Conservation (phyloP, 2,329 filamentous ascomycete genomes). For the Aspergillus eucalypticola region DNA sequence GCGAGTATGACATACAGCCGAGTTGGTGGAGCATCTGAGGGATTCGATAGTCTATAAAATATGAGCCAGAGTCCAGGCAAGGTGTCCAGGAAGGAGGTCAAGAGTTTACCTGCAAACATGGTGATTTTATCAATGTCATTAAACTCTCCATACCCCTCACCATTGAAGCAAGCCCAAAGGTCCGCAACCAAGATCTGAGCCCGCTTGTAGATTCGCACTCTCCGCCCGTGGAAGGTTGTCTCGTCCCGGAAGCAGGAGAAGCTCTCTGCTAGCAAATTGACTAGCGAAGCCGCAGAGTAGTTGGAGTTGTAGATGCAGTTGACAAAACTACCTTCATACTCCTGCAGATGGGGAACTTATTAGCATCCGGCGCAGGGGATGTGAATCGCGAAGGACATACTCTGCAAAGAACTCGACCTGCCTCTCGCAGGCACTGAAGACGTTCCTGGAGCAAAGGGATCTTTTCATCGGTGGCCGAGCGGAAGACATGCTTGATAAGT, state of each 20-base stretch:
- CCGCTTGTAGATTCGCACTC: slow-evolving; percentile 83
- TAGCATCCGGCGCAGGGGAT: slow-evolving; percentile 1
- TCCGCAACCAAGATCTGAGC: slow-evolving; percentile 96
- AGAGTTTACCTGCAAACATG: slow-evolving; percentile 76
- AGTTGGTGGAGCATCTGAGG: slow-evolving; percentile 88
- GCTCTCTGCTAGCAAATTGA: slow-evolving; percentile 79
- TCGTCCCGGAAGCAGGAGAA: slow-evolving; percentile 88
- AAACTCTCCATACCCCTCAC: slow-evolving; percentile 76
- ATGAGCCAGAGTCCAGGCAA: neutral
- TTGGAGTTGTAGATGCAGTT: slow-evolving; percentile 73
- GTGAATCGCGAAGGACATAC: slow-evolving; percentile 47
- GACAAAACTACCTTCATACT: slow-evolving; percentile 72
- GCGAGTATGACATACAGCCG: slow-evolving; percentile 81
- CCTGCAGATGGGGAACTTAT: slow-evolving; percentile 46
- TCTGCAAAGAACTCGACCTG: slow-evolving; percentile 75
- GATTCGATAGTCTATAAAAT: slow-evolving; percentile 75
- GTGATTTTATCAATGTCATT: slow-evolving; percentile 92
- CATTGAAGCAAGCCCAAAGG: slow-evolving; percentile 93
- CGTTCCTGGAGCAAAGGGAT: slow-evolving; percentile 83
- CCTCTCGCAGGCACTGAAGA: slow-evolving; percentile 76
- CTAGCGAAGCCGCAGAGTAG: slow-evolving; percentile 77
- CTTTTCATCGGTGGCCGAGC: slow-evolving; percentile 80
- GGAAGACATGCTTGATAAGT: slow-evolving; percentile 73
- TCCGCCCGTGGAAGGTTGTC: slow-evolving; percentile 69
- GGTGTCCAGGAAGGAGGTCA: neutral